These are phyloP conservation scores for Diaporthe citri DNA, from an alignment of 2,329 filamentous ascomycete species.

Conservation along the genomic window DNA sequence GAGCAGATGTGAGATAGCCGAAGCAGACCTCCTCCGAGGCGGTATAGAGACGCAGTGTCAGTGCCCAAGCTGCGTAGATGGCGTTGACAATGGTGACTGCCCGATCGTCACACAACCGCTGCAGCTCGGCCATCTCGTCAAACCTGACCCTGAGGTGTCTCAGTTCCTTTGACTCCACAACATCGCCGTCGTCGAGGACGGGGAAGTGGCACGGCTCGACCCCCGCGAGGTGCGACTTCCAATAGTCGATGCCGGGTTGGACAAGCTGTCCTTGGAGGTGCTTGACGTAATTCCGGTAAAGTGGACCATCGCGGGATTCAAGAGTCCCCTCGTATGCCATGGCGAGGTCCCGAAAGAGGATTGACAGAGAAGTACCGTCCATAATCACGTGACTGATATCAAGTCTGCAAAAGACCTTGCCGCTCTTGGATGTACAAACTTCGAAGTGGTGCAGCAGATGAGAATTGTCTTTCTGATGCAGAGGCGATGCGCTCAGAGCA, in stretches of 20 bases:
- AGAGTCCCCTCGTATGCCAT: conserved; percentile 42
- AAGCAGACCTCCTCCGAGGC: conserved; percentile 35
- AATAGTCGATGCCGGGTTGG: conserved; percentile 45
- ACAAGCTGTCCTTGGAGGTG: conserved; percentile 42
- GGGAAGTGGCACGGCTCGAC: conserved; percentile 48
- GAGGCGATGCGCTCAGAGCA: neutral
- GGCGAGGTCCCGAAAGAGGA: conserved; percentile 48
- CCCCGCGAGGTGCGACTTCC: conserved; percentile 45
- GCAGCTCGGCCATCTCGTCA: neutral
- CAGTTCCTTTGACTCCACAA: conserved; percentile 30
- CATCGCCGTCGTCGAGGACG: conserved; percentile 38
- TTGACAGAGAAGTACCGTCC: conserved; percentile 50
- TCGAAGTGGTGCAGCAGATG: conserved; percentile 13
- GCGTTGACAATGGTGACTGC: conserved; percentile 43
- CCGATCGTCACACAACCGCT: conserved; percentile 19
- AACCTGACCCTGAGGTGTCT: conserved; percentile 3
- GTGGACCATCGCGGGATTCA: conserved; percentile 30
- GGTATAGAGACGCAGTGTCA: conserved; percentile 34
- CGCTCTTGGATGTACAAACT: neutral
- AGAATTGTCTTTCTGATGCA: conserved; percentile 10
- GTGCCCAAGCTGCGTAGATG: conserved; percentile 39
- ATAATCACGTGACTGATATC: conserved; percentile 53
- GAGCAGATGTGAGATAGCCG: conserved; percentile 44
- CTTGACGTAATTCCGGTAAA: conserved; percentile 42
- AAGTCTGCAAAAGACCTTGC: conserved; percentile 42